Conservation (phyloP, 2,329 filamentous ascomycete genomes). For the Aureobasidium musti region DNA sequence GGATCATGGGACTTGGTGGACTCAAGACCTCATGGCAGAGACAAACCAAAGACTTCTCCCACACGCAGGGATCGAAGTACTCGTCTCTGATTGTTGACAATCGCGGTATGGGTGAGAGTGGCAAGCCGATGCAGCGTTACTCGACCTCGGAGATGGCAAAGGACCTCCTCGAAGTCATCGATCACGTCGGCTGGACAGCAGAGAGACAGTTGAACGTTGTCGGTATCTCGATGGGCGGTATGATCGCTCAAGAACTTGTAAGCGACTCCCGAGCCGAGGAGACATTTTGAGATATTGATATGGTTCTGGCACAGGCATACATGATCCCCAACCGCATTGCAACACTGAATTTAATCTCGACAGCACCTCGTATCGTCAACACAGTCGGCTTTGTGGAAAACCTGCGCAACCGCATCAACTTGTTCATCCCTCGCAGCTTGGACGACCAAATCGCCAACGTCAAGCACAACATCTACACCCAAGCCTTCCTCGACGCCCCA, state of each 20-base stretch:
- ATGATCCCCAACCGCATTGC: constrained; percentile 53
- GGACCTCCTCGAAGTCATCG: constrained; percentile 69
- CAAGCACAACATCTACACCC: constrained; percentile 66
- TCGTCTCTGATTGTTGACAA: constrained; percentile 79
- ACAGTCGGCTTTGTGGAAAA: constrained; percentile 62
- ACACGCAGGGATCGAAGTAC: constrained; percentile 66
- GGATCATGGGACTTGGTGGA: constrained; percentile 78
- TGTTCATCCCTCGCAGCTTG: constrained; percentile 68
- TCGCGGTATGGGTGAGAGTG: constrained; percentile 77
- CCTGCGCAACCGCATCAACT: constrained; percentile 58
- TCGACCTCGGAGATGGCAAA: constrained; percentile 82
- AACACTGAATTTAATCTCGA: constrained; percentile 55
- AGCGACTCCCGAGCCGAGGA: constrained; percentile 31
- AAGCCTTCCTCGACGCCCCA: constrained; percentile 62
- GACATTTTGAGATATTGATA: neutral
- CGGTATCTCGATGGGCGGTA: constrained; percentile 83
- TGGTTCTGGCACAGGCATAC: constrained; percentile 37
- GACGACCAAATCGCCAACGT: constrained; percentile 67
- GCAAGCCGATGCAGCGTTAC: constrained; percentile 76
- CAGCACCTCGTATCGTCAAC: constrained; percentile 51
- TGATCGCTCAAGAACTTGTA: constrained; percentile 84
- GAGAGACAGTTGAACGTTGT: constrained; percentile 65
- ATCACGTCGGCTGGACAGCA: constrained; percentile 68
- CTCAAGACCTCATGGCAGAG: constrained; percentile 73
- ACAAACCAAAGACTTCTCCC: constrained; percentile 79